Evolutionary conservation across 208 protist genomes (phyloP), one percentile per base, ranked within the genome.

Genomic region (Crithidia fasciculata): DNA sequence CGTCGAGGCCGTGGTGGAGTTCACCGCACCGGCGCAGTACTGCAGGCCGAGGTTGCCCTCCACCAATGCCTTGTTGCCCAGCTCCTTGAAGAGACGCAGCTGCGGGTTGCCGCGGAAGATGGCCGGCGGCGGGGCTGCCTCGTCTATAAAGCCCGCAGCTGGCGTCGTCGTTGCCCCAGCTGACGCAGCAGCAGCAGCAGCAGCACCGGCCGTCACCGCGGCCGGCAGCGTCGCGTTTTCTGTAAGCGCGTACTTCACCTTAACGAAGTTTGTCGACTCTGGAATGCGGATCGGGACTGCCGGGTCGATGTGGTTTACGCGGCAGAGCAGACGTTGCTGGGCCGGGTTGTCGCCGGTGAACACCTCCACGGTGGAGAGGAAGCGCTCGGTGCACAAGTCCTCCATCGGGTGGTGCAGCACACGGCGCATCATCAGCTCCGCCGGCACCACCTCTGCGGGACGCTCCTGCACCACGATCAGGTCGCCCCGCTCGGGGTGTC

Each of bases 281-380:
- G 93, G 93, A n/a, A 97, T 67, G 40, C 85, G 80, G 55, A 95
- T 83, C 39, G 89, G 59, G 55, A 77, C 52, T 18, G 83, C 63
- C 2, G 93, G 90, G 69, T 95, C 91, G 8, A 95, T 69, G 72
- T 90, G 74, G 75, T 86, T 88, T n/a, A 97, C 67, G 53, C 86
- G 85, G 69, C 93, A 94, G 7, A 97, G 68, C 65, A 90, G 76
- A n/a, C 81, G 79, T 59, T 94, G 93, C 66, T 89, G 85, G 6
- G 80, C 62, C 16, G 88, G 88, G 64, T 88, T 86, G 47, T 82
- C 73, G 4, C 90, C 89, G 5, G 81, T 73, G 76, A 82, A 95
- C 5, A 97, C 56, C 41, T 95, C 91, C 16, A 97, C 74, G 2
- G 80, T 81, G 60, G 80, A 87, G 19, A 91, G 75, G 62, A 97